These are phyloP conservation scores for Guyanaporus albipodus DNA, from an alignment of 768 basidiomycete species.

Conservation along the genomic window DNA sequence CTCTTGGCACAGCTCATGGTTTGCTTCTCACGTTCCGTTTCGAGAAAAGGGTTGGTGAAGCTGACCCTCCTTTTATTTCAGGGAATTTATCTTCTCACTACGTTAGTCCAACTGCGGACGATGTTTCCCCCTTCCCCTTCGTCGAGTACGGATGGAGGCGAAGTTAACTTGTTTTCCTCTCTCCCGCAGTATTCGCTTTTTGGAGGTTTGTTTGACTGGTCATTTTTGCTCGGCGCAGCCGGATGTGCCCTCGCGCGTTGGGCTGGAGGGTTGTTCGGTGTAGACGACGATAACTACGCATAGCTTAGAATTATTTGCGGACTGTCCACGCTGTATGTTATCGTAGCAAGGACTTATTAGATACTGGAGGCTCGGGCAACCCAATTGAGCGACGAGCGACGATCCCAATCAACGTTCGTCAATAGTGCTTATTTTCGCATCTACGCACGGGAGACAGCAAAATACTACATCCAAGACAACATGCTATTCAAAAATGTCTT, in stretches of 20 bases:
- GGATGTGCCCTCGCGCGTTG: conserved; percentile 49
- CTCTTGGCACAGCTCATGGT: conserved; percentile 84
- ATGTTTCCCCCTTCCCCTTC: conserved; percentile 63
- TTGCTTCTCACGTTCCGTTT: conserved; percentile 14
- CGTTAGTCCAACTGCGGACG: conserved; percentile 75
- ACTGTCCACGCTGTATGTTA: conserved; percentile 6
- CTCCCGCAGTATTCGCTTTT: conserved; percentile 74
- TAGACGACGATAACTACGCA: conserved; percentile 13
- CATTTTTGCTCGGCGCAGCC: conserved; percentile 60
- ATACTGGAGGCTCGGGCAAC: not conserved
- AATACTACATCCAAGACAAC: too few species aligned
- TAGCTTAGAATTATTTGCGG: conserved; percentile 2
- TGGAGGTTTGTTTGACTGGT: conserved; percentile 68
- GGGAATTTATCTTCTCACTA: conserved; percentile 83
- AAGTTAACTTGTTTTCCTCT: conserved; percentile 60
- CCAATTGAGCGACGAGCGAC: not conserved
- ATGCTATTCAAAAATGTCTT: too few species aligned
- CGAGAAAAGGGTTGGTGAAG: not conserved
- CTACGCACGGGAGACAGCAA: too few species aligned
- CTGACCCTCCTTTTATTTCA: conserved; percentile 29
- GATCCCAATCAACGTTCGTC: not conserved
- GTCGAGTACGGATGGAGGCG: conserved; percentile 10
- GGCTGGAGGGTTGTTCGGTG: conserved; percentile 38
- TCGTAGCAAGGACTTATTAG: not conserved
- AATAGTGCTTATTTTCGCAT: not conserved